Base-by-base conservation (phyloP, 768 basidiomycete species). In the Leccinum variicolor region DNA sequence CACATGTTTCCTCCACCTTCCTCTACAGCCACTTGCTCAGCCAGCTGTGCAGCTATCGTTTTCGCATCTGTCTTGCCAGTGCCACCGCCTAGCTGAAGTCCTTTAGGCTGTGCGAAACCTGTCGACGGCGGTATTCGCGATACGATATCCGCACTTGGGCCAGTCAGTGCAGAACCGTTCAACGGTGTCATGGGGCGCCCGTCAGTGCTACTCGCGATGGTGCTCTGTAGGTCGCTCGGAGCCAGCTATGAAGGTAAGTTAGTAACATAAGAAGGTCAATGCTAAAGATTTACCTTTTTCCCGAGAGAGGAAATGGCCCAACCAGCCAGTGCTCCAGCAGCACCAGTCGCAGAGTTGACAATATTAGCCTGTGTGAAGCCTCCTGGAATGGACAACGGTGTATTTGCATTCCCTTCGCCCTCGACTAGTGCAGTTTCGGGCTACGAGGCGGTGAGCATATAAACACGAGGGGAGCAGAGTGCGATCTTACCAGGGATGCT, bases 291-390 rank as follows among this genome's bases (percentile, higher is more conserved):
- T 53, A 90, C 90, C 79, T 89, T 90, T 75, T 86, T 94, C 26
- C 90, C 86, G 0, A 98, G 66, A 0, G 90, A 94, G 4, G 93
- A 90, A 45, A 98, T 92, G 2, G 96, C 96, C 96, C 96, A 98
- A 6, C 94, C 93, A 14, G 96, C 95, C 3, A 99, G 76, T 17
- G 87, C 90, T 8, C 91, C 89, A 17, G 95, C 96, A 3, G 94
- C 95, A 0, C 94, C 94, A 0, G 94, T 87, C 0, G 96, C 94
- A 4, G 86, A 86, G 63, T 87, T 93, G 15, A 92, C 92, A 2
- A 97, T 74, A 11, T 79, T 64, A 48, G 62, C 59, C 56, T 67
- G 61, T 48, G 61, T 66, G 41, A 71, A 64, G 7, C 65, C 65
- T n/a, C 69, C 66, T 31, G 74, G 60, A 54, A 75, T 53, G 64